Evolutionary conservation across 177 flowering plant genomes (phyloP).

Genomic region (Vitis hybrid): DNA sequence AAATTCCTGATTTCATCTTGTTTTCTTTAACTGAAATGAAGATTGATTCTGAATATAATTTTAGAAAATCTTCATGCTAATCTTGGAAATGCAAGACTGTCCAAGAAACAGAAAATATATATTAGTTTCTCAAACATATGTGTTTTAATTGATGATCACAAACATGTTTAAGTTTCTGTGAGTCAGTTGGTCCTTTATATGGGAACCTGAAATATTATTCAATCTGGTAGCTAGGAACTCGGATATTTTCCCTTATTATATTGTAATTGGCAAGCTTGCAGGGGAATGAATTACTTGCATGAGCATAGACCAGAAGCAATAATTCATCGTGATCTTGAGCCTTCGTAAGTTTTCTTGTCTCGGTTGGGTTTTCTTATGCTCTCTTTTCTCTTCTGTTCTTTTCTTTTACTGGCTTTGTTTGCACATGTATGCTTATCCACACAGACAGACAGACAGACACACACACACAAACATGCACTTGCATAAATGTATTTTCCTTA

Average conservation of each 20-base stretch:
- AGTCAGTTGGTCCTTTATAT: no score
- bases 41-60: no score
- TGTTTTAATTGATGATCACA: no score
- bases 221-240: constrained; percentile 1
- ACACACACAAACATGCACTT: neutral
- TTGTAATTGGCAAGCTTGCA: constrained; percentile 30
- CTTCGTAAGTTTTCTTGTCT: constrained; percentile 72
- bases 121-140: no score
- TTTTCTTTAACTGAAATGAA: no score
- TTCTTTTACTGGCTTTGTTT: neutral
- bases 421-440: neutral
- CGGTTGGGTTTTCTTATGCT: no score
- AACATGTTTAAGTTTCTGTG: no score
- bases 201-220: neutral
- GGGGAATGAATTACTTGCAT: constrained; percentile 98
- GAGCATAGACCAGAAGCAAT: constrained; percentile 85
- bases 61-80: no score
- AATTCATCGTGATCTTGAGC: constrained; percentile 96
- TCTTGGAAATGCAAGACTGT: no score
- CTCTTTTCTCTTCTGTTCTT: neutral
- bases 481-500: neutral
- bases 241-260: neutral
- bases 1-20: no score
- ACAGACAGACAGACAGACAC: neutral
- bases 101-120: no score